Conservation (phyloP, 2,329 filamentous ascomycete genomes). For the Epichloe hybrida region DNA sequence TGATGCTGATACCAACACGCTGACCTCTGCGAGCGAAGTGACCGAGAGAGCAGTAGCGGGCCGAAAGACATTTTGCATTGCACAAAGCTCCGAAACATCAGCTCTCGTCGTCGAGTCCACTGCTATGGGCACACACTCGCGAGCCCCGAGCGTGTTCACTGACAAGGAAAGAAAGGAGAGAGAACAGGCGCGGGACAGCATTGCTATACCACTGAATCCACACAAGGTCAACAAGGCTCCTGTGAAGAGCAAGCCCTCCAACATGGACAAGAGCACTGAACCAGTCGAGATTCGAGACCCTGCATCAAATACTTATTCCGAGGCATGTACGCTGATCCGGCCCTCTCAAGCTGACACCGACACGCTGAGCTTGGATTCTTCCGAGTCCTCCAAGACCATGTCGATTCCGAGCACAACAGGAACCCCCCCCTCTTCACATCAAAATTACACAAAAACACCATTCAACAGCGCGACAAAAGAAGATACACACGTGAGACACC, state of each 20-base stretch:
- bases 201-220: slow-evolving; percentile 19
- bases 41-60: neutral
- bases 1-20: neutral
- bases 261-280: neutral
- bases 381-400: slow-evolving; percentile 1
- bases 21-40: neutral
- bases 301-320: neutral
- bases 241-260: neutral
- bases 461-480: neutral
- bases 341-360: neutral
- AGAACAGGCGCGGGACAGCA: slow-evolving; percentile 20
- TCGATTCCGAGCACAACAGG: slow-evolving; percentile 1
- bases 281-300: neutral
- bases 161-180: slow-evolving; percentile 18
- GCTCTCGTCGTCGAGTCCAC: neutral
- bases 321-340: neutral
- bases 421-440: neutral
- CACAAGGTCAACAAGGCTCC: slow-evolving; percentile 5
- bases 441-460: neutral
- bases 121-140: slow-evolving; percentile 1
- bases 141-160: slow-evolving; percentile 14
- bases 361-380: neutral
- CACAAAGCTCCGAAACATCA: neutral
- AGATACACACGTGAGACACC: neutral
- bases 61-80: neutral